Conservation (phyloP, 352 stramenopile genomes). For the Phytophthora cactorum region DNA sequence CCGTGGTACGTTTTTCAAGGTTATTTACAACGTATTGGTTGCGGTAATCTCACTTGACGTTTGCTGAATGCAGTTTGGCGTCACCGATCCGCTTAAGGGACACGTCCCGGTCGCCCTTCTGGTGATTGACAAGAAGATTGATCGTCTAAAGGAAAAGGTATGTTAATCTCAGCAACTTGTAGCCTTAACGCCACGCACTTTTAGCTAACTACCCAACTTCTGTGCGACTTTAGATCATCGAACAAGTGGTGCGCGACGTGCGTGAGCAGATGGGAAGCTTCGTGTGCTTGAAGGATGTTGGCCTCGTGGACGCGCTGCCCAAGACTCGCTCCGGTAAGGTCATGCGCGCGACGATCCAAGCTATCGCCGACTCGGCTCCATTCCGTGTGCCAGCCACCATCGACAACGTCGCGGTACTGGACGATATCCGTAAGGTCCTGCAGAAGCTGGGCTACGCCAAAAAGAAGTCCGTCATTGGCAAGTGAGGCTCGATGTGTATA, state of each 20-base stretch:
- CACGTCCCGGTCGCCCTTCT: slow-evolving; percentile 52
- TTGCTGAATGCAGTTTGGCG: slow-evolving; percentile 43
- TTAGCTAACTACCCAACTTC: background rate
- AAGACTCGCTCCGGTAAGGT: slow-evolving; percentile 67
- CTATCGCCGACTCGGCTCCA: slow-evolving; percentile 46
- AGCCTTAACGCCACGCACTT: too few species aligned
- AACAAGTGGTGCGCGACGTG: slow-evolving; percentile 48
- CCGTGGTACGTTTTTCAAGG: slow-evolving; percentile 56
- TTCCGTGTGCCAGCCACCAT: slow-evolving; percentile 61
- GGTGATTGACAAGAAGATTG: slow-evolving; percentile 52
- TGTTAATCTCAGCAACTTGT: background rate
- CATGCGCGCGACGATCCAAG: slow-evolving; percentile 61
- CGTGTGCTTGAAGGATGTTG: slow-evolving; percentile 55
- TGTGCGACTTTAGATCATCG: slow-evolving; percentile 31
- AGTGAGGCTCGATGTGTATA: slow-evolving; percentile 22
- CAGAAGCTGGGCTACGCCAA: slow-evolving; percentile 56
- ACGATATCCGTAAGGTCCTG: slow-evolving; percentile 41
- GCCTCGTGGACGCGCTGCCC: slow-evolving; percentile 47
- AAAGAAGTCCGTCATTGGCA: slow-evolving; percentile 35
- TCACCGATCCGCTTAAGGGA: slow-evolving; percentile 50
- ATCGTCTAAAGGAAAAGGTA: slow-evolving; percentile 44
- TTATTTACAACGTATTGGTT: background rate
- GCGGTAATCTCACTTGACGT: slow-evolving; percentile 6
- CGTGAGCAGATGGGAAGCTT: slow-evolving; percentile 61
- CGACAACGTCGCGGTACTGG: slow-evolving; percentile 50